These are phyloP conservation scores for Helicostylum pulchrum DNA, from an alignment of 192 early-diverging fungal species.

Conservation along the genomic window DNA sequence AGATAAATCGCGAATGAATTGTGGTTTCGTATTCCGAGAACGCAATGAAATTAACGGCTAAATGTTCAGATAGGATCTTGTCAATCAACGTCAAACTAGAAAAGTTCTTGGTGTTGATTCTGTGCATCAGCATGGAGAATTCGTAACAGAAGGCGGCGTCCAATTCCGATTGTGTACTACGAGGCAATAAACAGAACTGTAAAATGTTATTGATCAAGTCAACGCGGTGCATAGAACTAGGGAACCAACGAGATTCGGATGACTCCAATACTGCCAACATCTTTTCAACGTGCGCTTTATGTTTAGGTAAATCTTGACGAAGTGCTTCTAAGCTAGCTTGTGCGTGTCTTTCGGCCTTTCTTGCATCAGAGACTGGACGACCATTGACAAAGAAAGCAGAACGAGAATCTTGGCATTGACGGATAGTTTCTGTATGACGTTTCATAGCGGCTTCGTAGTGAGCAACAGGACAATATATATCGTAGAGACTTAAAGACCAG, in stretches of 20 bases:
- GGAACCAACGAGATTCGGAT: constrained; percentile 28
- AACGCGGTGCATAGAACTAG: constrained; percentile 28
- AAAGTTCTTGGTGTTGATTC: constrained; percentile 64
- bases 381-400: constrained; percentile 21
- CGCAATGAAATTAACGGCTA: constrained; percentile 51
- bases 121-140: constrained; percentile 70
- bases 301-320: constrained; percentile 24
- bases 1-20: constrained; percentile 64
- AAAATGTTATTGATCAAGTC: constrained; percentile 48
- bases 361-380: constrained; percentile 7
- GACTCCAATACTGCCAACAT: constrained; percentile 13
- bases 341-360: constrained; percentile 25
- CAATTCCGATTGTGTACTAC: constrained; percentile 56
- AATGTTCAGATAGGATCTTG: constrained; percentile 44
- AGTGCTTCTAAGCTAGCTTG: constrained; percentile 23
- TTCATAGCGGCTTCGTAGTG: constrained; percentile 61
- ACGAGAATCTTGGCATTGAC: constrained; percentile 23
- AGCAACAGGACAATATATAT: constrained; percentile 62
- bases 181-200: constrained; percentile 73
- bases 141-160: constrained; percentile 77
- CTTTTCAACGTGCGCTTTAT: constrained; percentile 26
- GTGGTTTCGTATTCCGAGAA: constrained; percentile 74
- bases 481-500: constrained; percentile 76
- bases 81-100: constrained; percentile 72
- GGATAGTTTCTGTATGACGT: constrained; percentile 40